Evolutionary conservation across 192 early-diverging fungal genomes (phyloP).

Genomic region (Coemansia brasiliensis): DNA sequence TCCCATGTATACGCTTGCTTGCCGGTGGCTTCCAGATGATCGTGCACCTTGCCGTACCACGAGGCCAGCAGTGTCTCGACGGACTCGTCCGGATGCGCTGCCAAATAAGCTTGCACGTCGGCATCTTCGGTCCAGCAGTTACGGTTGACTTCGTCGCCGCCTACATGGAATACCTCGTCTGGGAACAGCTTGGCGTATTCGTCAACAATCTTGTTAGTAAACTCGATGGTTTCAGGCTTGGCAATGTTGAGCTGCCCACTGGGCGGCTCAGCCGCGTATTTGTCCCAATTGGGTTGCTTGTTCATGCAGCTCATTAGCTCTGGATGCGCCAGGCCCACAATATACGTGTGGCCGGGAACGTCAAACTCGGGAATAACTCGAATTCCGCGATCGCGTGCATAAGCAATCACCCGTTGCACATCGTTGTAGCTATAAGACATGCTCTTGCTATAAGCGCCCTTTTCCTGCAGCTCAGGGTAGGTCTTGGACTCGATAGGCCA

Average conservation of each 20-base stretch:
- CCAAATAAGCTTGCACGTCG: constrained; percentile 32
- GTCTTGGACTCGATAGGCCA: constrained; percentile 68
- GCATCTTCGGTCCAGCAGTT: constrained; percentile 65
- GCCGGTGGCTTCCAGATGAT: constrained; percentile 54
- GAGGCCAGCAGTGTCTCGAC: constrained; percentile 34
- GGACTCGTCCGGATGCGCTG: constrained; percentile 22
- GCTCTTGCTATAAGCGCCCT: constrained; percentile 63
- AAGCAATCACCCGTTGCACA: constrained; percentile 65
- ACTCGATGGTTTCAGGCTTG: constrained; percentile 60
- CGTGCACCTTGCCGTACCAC: constrained; percentile 59
- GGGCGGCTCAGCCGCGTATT: constrained; percentile 71
- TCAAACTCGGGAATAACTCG: constrained; percentile 90
- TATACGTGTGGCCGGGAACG: constrained; percentile 75
- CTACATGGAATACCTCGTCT: constrained; percentile 73
- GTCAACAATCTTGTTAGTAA: constrained; percentile 66
- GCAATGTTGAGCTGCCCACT: constrained; percentile 80
- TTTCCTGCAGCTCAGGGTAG: constrained; percentile 59
- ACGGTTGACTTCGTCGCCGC: constrained; percentile 73
- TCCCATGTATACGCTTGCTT: constrained; percentile 81
- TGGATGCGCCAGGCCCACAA: constrained; percentile 56
- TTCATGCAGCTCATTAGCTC: constrained; percentile 63
- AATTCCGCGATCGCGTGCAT: constrained; percentile 74
- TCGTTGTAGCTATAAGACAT: constrained; percentile 72
- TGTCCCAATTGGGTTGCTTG: constrained; percentile 61
- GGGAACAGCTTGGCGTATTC: constrained; percentile 69